These are phyloP conservation scores for Corniculantispora saksenae DNA, from an alignment of 2,329 filamentous ascomycete genomes.

Conservation along the genomic window DNA sequence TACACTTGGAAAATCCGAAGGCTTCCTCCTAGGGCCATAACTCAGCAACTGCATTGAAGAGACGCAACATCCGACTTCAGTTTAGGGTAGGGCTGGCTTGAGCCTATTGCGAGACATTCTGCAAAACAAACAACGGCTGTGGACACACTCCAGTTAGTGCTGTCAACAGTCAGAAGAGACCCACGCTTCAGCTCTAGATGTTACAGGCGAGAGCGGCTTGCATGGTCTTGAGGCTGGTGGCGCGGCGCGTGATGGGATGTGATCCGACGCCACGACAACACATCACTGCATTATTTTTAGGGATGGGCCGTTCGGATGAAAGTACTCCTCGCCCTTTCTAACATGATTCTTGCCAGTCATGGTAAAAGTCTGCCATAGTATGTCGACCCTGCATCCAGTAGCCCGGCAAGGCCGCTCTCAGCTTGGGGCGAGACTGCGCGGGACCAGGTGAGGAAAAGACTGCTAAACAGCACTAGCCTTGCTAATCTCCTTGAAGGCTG, in stretches of 20 bases:
- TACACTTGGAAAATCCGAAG: neutral
- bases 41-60: neutral
- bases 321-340: neutral
- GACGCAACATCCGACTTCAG: too few species aligned
- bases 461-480: neutral
- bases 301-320: neutral
- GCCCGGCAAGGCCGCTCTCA: neutral
- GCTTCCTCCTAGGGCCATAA: neutral
- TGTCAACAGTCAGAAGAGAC: neutral
- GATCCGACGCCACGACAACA: neutral
- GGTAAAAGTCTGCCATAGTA: too few species aligned
- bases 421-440: neutral
- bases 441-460: neutral
- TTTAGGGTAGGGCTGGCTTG: neutral
- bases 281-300: neutral
- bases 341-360: too few species aligned
- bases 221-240: neutral
- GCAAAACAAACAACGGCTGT: neutral
- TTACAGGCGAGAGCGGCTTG: neutral
- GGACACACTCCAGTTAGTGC: neutral
- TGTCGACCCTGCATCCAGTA: too few species aligned
- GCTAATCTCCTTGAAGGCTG: neutral
- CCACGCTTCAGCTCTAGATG: neutral
- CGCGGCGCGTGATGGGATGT: slow-evolving; percentile 5
- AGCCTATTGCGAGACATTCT: neutral